Conservation (phyloP, 2,329 filamentous ascomycete species). For the Thielaviopsis ethacetica region DNA sequence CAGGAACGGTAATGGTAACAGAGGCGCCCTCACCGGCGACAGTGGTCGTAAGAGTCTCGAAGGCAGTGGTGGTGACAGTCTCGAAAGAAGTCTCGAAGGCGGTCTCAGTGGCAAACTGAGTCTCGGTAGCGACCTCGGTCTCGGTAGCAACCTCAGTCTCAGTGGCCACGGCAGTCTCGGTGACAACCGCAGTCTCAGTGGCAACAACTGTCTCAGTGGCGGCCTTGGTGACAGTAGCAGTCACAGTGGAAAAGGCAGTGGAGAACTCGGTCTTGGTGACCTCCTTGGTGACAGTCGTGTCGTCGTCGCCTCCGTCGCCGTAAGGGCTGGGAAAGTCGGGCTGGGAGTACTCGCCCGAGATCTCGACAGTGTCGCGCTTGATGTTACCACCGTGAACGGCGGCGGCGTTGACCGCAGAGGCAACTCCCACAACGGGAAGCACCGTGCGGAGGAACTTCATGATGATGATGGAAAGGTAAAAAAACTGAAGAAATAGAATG, state of each 20-base stretch:
- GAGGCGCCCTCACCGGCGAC: slow-evolving; percentile 5
- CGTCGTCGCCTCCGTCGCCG: slow-evolving; percentile 5
- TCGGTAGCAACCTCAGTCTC: background rate
- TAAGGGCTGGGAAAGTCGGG: slow-evolving; percentile 7
- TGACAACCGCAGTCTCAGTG: background rate
- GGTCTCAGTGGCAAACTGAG: too few relatives aligned
- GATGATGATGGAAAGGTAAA: slow-evolving; percentile 1
- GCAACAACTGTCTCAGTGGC: background rate
- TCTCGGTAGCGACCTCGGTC: too few relatives aligned
- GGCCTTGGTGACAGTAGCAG: background rate
- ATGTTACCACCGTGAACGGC: slow-evolving; percentile 3
- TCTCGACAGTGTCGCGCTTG: slow-evolving; percentile 8
- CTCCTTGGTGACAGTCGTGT: background rate
- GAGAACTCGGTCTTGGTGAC: slow-evolving; percentile 7
- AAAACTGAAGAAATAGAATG: slow-evolving; percentile 3
- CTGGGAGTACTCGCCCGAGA: slow-evolving; percentile 9
- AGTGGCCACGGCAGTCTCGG: background rate
- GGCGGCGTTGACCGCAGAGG: slow-evolving; percentile 11
- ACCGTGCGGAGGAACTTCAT: slow-evolving; percentile 12
- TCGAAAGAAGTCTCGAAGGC: too few relatives aligned
- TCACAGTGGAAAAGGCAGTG: slow-evolving; percentile 1
- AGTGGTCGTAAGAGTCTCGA: slow-evolving; percentile 5
- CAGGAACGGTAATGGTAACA: slow-evolving; percentile 10
- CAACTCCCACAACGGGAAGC: slow-evolving; percentile 11
- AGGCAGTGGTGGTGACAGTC: background rate